Evolutionary conservation across 331 rosid species (phyloP).

Genomic region (Ulmus americana): DNA sequence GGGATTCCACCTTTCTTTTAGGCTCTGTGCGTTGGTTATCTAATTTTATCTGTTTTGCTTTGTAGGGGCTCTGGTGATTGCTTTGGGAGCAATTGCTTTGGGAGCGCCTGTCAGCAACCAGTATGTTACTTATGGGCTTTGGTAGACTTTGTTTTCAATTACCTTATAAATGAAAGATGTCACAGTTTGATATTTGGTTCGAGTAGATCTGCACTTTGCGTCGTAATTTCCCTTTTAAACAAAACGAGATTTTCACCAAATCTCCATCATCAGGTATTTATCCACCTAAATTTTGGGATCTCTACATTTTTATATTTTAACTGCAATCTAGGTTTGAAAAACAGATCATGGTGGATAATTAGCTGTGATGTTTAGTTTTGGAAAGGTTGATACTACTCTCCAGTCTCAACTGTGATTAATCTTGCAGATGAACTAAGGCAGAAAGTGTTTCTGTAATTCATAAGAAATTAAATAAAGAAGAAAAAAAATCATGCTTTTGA

Average conservation of each 20-base stretch:
- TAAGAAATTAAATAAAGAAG: neutral
- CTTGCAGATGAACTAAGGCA: neutral
- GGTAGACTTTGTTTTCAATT: slow-evolving; percentile 15
- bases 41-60: slow-evolving; percentile 16
- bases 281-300: neutral
- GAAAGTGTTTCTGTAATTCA: neutral
- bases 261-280: neutral
- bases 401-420: slow-evolving; percentile 17
- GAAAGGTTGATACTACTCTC: neutral
- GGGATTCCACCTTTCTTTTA: neutral
- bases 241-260: slow-evolving; percentile 8
- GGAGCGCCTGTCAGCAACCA: slow-evolving; percentile 75
- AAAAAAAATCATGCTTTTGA: neutral
- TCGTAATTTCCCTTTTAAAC: neutral
- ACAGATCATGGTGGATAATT: slow-evolving; percentile 2
- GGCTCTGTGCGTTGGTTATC: neutral
- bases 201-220: neutral
- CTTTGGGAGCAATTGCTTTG: slow-evolving; percentile 76
- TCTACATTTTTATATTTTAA: neutral
- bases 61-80: slow-evolving; percentile 72
- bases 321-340: neutral
- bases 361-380: slow-evolving; percentile 1
- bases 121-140: slow-evolving; percentile 53
- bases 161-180: slow-evolving; percentile 15
- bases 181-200: slow-evolving; percentile 28